Base-by-base conservation (phyloP, 164 flowering plant genomes). In the Vitis cinerea region DNA sequence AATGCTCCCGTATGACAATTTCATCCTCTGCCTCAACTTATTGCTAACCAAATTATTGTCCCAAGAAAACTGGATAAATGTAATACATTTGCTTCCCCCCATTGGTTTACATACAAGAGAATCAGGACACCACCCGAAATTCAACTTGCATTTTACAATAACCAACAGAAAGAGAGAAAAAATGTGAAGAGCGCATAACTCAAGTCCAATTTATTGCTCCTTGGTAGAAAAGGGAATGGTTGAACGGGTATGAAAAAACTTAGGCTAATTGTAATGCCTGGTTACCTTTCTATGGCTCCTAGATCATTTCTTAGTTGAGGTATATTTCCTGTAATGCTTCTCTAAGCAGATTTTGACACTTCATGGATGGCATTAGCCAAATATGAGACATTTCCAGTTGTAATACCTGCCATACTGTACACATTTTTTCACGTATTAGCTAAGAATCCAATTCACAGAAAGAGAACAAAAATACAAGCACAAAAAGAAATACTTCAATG, bases 391-490 rank as follows among this genome's bases (percentile, higher is more conserved):
- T 95, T 92, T 60, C 92, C 90, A 0, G 91, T 87, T 0, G 91
- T 95, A 54, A 92, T 90, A 65, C 98, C 98, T 1, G 98, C 97
- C 94, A 93, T 89, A 60, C 98, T 93, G 97, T 54, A 79, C 55
- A 17, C 19, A n/a, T 63, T 54, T n/a, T 4, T 8, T 10, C 27
- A 70, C 2, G 63, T 15, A 59, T 78, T 52, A 79, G 57, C 11
- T 53, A 50, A 54, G 8, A 49, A 37, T 2, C 50, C 62, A 15
- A 1, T 31, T 44, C 61, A 13, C 10, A 12, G 11, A 44, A 61
- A 23, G 51, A 64, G n/a, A 50, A 67, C 13, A 4, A 19, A 19
- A n/a, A 27, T 44, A 47, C n/a, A 15, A 64, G 50, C 58, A 19
- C 30, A 47, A 50, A 27, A 30, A 1, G 17, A 19, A 12, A 29